These are phyloP conservation scores for Candida germanica DNA, from an alignment of 805 yeast species.

Conservation along the genomic window DNA sequence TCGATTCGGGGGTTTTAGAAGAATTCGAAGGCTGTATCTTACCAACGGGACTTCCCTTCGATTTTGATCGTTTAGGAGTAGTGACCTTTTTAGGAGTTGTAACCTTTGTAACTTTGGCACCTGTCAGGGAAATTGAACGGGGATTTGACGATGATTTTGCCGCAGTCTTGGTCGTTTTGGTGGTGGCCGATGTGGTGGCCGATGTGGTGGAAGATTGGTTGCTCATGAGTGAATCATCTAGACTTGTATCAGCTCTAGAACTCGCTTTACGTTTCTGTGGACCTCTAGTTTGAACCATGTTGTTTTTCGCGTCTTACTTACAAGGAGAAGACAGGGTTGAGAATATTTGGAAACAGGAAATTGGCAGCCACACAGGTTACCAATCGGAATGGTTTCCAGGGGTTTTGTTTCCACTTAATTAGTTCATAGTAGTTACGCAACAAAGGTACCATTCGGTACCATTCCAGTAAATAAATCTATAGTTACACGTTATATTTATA, in stretches of 20 bases:
- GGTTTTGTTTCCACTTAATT: too few relatives aligned
- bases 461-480: too few relatives aligned
- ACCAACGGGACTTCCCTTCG: background rate
- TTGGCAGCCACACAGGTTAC: too few relatives aligned
- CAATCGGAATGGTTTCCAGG: too few relatives aligned
- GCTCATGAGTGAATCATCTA: background rate
- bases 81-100: background rate
- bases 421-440: too few relatives aligned
- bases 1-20: background rate
- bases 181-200: conserved; percentile 1
- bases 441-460: too few relatives aligned
- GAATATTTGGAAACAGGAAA: too few relatives aligned
- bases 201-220: background rate
- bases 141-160: too few relatives aligned
- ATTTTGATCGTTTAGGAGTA: background rate
- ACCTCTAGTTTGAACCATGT: conserved; percentile 14
- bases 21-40: background rate
- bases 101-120: background rate
- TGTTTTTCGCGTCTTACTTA: background rate
- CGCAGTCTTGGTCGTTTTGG: conserved; percentile 7
- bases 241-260: conserved; percentile 1
- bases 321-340: too few relatives aligned
- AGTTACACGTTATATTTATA: too few relatives aligned
- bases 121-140: too few relatives aligned
- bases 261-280: conserved; percentile 5